Conservation (phyloP, 345 rosid species). For the Xanthoceras sorbifolium region DNA sequence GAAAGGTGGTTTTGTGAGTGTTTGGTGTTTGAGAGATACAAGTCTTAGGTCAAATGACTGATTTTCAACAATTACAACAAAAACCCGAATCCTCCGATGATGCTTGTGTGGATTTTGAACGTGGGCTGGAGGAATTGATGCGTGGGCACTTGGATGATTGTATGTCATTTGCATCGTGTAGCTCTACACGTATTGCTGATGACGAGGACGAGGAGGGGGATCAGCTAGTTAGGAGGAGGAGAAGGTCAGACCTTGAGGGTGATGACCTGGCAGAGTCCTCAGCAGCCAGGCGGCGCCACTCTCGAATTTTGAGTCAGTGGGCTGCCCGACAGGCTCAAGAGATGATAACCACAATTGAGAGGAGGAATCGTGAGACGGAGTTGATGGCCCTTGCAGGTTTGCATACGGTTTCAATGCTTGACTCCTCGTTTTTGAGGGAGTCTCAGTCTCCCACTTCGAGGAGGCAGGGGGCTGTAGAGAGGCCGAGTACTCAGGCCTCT, state of each 20-base stretch:
- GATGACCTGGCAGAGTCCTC: slow-evolving; percentile 95
- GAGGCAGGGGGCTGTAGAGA: slow-evolving; percentile 73
- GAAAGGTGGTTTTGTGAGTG: slow-evolving; percentile 28
- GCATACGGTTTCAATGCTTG: slow-evolving; percentile 96
- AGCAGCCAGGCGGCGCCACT: slow-evolving; percentile 84
- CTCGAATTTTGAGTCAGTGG: slow-evolving; percentile 83
- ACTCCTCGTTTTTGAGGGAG: slow-evolving; percentile 91
- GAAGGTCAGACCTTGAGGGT: slow-evolving; percentile 85
- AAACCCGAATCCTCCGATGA: slow-evolving; percentile 73
- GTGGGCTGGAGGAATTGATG: slow-evolving; percentile 89
- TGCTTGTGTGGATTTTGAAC: slow-evolving; percentile 60
- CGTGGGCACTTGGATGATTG: slow-evolving; percentile 88
- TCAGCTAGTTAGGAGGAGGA: slow-evolving; percentile 77
- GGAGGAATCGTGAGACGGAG: slow-evolving; percentile 94
- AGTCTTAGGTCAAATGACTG: slow-evolving; percentile 62
- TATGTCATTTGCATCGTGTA: slow-evolving; percentile 81
- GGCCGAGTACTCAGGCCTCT: slow-evolving; percentile 90
- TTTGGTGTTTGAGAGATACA: slow-evolving; percentile 10
- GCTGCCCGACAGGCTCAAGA: slow-evolving; percentile 99
- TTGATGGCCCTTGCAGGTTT: slow-evolving; percentile 93
- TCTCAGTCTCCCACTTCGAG: slow-evolving; percentile 74
- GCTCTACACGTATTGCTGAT: slow-evolving; percentile 63
- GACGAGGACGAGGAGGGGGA: slow-evolving; percentile 83
- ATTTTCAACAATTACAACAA: slow-evolving; percentile 68
- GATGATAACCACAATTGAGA: slow-evolving; percentile 96